Base-by-base conservation (phyloP, 164 flowering plant species). In the Piper betle region DNA sequence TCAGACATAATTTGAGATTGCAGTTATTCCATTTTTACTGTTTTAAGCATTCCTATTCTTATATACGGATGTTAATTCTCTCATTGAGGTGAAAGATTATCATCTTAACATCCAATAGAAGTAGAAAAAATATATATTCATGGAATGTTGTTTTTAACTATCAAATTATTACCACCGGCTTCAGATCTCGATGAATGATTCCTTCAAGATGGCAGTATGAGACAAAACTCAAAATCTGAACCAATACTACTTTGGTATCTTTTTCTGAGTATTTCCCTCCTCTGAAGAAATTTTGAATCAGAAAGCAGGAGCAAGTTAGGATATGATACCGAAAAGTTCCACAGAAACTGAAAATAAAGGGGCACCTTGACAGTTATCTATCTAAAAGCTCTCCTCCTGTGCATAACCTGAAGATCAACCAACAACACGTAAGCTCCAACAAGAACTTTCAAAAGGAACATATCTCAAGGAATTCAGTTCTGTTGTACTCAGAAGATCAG, bases 211-310 rank as follows among this genome's bases (percentile, higher is more conserved):
- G 98, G 72, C 87, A 89, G 66, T 67, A 86, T 40, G 96, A 77
- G 43, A 72, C 82, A 46, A 83, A 82, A 71, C 80, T 89, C 61
- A 89, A 64, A 65, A 93, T 86, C 78, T 93, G 98, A 64, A 83
- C 79, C 88, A 93, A 82, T 57, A 93, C 90, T 60, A 66, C 78
- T 74, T 84, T 93, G 6, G 97, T 97, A 72, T 87, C 98, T 68
- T 87, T 91, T 80, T 93, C 98, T 4, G 88, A 75, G 79, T 83
- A 93, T 75, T 84, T 93, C 57, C 98, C 98, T 68, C 98, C 98
- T 76, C 98, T 93, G 53, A 17, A 71, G 13, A 60, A n/a, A 62
- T n/a, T n/a, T 42, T 60, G 11, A 62, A 43, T 10, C 48, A 60
- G 57, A 53, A 69, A 13, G 6, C 18, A 10, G 19, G 2, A 58